Percentiles rank a stretch among this genome's conserved stretches.
Evolutionary conservation across 345 rosid genomes (phyloP).

Genomic region (Carallia brachiata): DNA sequence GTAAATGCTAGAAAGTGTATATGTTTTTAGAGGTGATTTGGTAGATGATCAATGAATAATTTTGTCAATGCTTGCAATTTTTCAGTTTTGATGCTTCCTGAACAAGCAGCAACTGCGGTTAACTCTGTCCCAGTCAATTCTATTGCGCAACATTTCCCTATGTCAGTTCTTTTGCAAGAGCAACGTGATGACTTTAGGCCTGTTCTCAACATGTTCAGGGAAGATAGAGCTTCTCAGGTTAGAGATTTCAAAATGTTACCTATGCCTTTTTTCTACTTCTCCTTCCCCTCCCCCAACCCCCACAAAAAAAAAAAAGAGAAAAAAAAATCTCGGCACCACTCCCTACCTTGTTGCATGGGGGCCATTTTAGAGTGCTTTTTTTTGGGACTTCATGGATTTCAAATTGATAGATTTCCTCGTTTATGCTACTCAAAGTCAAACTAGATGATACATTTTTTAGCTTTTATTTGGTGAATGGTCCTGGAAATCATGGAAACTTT

Average conservation of each 20-base stretch:
- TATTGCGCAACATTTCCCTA: conserved; percentile 58
- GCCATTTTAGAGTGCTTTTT: background rate
- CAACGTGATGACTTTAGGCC: conserved; percentile 59
- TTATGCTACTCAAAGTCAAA: background rate
- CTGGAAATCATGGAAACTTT: background rate
- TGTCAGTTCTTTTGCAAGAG: conserved; percentile 72
- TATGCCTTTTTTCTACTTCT: too few relatives aligned
- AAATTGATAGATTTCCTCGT: background rate
- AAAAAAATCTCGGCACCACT: background rate
- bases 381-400: background rate
- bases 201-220: conserved; percentile 41
- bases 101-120: conserved; percentile 47
- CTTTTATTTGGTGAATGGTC: too few relatives aligned
- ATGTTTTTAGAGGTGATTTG: background rate
- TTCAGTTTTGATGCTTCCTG: conserved; percentile 54
- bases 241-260: background rate
- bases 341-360: background rate
- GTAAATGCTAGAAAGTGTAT: too few relatives aligned
- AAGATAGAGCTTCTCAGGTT: conserved; percentile 59
- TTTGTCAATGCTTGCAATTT: conserved; percentile 11
- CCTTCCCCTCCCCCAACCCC: too few relatives aligned
- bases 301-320: too few relatives aligned
- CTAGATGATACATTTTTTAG: background rate
- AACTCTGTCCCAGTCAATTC: conserved; percentile 51
- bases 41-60: background rate